phyloP scores from a whole-genome alignment of 768 basidiomycete genomes.

The Lentinula aciculospora region DNA sequence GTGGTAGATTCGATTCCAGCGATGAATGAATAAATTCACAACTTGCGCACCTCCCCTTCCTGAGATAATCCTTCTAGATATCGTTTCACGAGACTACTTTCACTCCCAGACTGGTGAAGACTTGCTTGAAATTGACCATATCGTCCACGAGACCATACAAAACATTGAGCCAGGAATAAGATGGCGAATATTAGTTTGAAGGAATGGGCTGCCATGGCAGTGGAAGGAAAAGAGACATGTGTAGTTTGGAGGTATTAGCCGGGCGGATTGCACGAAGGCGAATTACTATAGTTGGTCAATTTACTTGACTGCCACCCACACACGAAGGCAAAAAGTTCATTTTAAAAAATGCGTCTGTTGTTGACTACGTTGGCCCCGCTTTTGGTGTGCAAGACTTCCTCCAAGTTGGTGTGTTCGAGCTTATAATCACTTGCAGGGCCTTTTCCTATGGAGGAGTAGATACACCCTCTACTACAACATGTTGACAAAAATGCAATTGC shows the following conservation, averaged over 20 bases:
- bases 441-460: conserved; percentile 33
- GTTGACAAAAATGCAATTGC: conserved; percentile 35
- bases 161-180: conserved; percentile 47
- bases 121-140: conserved; percentile 30
- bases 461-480: conserved; percentile 34
- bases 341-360: not conserved
- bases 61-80: conserved; percentile 19
- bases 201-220: conserved; percentile 39
- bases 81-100: conserved; percentile 36
- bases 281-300: no score
- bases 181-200: conserved; percentile 47
- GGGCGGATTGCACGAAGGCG: no score
- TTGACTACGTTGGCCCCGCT: not conserved
- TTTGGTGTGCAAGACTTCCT: not conserved
- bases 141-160: conserved; percentile 63
- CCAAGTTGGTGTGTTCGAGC: no score
- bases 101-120: conserved; percentile 16
- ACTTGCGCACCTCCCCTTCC: conserved; percentile 23
- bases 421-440: not conserved
- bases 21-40: not conserved
- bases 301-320: no score
- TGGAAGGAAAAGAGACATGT: not conserved
- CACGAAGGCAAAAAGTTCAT: not conserved
- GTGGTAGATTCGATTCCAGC: not conserved
- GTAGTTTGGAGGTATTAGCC: not conserved